These are phyloP conservation scores for Lavandula angustifolia DNA, from an alignment of 257 asterid species.

Conservation along the genomic window DNA sequence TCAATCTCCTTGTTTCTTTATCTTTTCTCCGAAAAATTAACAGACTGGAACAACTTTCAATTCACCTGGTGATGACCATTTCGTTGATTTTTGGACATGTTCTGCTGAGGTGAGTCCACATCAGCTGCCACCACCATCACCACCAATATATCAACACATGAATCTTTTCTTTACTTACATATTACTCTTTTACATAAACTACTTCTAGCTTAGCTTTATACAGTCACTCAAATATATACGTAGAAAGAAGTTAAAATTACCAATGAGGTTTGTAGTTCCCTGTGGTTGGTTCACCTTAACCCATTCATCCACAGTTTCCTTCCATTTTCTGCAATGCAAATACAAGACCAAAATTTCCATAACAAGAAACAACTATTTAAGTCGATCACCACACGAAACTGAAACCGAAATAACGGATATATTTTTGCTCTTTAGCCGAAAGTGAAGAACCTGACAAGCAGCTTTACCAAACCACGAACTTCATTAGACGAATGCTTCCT, in stretches of 20 bases:
- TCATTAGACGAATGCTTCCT: constrained; percentile 80
- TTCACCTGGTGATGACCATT: constrained; percentile 90
- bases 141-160: constrained; percentile 40
- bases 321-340: constrained; percentile 76
- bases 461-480: constrained; percentile 84
- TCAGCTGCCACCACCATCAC: constrained; percentile 74
- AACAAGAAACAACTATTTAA: constrained; percentile 7
- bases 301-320: constrained; percentile 92
- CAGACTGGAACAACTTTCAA: constrained; percentile 31
- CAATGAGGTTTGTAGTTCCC: constrained; percentile 54
- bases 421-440: not conserved
- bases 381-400: not conserved
- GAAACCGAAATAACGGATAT: not conserved
- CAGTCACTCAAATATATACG: not conserved
- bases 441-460: constrained; percentile 71
- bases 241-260: constrained; percentile 39
- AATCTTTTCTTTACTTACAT: constrained; percentile 30
- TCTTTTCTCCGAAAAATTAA: constrained; percentile 25
- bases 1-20: constrained; percentile 4
- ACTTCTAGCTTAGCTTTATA: constrained; percentile 16
- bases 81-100: constrained; percentile 57
- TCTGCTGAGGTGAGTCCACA: constrained; percentile 95
- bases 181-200: constrained; percentile 30
- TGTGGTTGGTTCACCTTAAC: constrained; percentile 74
- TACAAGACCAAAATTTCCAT: constrained; percentile 22